Base-by-base conservation (phyloP, 116 monocot species). In the Cymodocea nodosa region DNA sequence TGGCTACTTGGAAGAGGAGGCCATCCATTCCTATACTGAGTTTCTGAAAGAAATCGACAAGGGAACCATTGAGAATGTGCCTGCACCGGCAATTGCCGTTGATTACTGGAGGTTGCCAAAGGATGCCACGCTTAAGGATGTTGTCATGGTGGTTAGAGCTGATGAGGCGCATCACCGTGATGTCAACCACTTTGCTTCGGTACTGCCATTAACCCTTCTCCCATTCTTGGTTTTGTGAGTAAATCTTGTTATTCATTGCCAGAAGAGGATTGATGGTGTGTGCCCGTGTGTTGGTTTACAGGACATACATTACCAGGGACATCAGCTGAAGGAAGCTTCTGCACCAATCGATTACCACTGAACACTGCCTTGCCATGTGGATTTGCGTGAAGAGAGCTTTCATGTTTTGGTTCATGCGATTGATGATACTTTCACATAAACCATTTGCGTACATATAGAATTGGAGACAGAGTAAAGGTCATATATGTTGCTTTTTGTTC, bases 1-100 rank as follows among this genome's bases (percentile, higher is more conserved):
- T 23, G 92, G 92, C 2, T 92, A 92, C 68, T 72, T 87, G 4
- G 87, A 92, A 51, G 92, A 92, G 71, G 92, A 92, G 68, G 92
- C 87, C 65, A 71, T 92, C 23, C 81, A 83, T 74, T 92, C 92
- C 4, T 92, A 92, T 81, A 92, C 85, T 0, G 83, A 83, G 79
- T 92, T 73, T 70, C 74, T 92, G 59, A 84, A 82, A 67, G 87
- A 87, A 60, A 67, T 92, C 4, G 92, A 92, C 15, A 54, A 68
- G 12, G 92, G 92, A 7, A 76, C 71, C 20, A 93, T 89, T 49
- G 77, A 85, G 36, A 93, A 93, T 60, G 79, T 79, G 15, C 72
- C 78, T 0, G 93, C 86, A 15, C 89, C 89, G 0, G 74, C 81
- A 52, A 93, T 93, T 49, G 89, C 89, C 44, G 68, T 83, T 55